These are phyloP conservation scores for Ophiostoma himal-ulmi DNA, from an alignment of 2,329 filamentous ascomycete species.

Conservation along the genomic window DNA sequence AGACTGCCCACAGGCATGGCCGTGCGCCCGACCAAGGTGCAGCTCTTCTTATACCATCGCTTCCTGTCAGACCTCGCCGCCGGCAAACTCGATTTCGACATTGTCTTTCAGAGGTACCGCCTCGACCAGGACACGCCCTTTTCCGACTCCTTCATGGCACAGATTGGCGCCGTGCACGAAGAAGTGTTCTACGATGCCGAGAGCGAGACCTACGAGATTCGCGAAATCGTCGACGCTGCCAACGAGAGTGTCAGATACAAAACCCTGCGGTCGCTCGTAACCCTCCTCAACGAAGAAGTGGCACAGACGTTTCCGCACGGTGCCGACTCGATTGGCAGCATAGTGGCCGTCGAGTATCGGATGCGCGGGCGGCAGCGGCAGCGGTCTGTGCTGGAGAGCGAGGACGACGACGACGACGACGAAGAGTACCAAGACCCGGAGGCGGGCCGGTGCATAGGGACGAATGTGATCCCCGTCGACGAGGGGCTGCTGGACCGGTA, in stretches of 20 bases:
- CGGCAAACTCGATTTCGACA: constrained; percentile 61
- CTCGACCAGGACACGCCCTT: constrained; percentile 62
- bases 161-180: constrained; percentile 64
- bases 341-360: constrained; percentile 50
- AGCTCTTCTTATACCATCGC: constrained; percentile 83
- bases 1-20: constrained; percentile 59
- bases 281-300: constrained; percentile 44
- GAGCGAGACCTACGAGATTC: constrained; percentile 27
- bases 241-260: constrained; percentile 39
- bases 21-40: constrained; percentile 71
- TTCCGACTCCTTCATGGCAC: constrained; percentile 71
- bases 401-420: constrained; percentile 32
- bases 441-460: constrained; percentile 42
- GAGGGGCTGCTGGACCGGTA: constrained; percentile 57
- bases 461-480: constrained; percentile 61
- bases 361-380: constrained; percentile 28
- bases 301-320: constrained; percentile 48
- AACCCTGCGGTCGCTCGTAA: constrained; percentile 43
- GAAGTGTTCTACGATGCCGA: constrained; percentile 45
- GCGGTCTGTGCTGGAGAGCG: background rate
- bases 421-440: constrained; percentile 32
- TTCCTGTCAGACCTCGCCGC: constrained; percentile 72
- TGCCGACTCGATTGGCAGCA: constrained; percentile 42
- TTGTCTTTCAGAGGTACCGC: constrained; percentile 65
- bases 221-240: constrained; percentile 14